Base-by-base conservation (phyloP, 2,329 filamentous ascomycete genomes). In the Samsoniella hepiali region DNA sequence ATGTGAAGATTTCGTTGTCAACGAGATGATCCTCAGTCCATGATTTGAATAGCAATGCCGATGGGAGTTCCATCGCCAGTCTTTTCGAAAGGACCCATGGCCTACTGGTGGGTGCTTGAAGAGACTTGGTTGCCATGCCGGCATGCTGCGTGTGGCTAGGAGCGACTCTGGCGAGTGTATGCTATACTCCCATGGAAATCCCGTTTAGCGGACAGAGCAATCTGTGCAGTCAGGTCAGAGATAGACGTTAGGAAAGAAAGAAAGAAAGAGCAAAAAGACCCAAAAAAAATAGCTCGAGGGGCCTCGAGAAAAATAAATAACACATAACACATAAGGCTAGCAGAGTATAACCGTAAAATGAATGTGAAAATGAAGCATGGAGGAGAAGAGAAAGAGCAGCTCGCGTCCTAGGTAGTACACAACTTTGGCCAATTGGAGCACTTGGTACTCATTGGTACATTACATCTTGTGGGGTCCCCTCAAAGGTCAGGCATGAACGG, bases 221-320 rank as follows among this genome's bases (percentile, higher is more conserved):
- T 50, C 47, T 51, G 47, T 53, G 58, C 58, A 60, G 36, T 44
- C 47, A 60, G 58, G 27, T 53, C 58, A 53, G 58, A 34, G 58
- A 60, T 53, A 60, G 49, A 60, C 58, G 49, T 60, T 50, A 59
- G 34, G 45, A 59, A 45, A 42, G 45, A 53, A 45, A 34, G 27
- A 60, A 60, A 40, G 13, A 54, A 40, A 60, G 10, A 49, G 8
- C 3, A 31, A 51, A 59, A 50, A 13, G 45, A 47, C 7, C 34
- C 31, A 22, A 17, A 34, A 57, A 57, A 45, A 57, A 8, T 27
- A 47, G 31, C 42, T 58, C 55, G 55, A n/a, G 55, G 42, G 22
- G 9, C 7, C 55, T 47, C 42, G 31, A 58, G 31, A 45, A 57
- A 45, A 38, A 27, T 13, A 32, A 57, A 58, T 47, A 17, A 47